A percentile compares a stretch with the other conserved stretches of the same genome.
These are phyloP conservation scores for Syzygium malaccense DNA, from an alignment of 441 rosid genomes.

Conservation along the genomic window DNA sequence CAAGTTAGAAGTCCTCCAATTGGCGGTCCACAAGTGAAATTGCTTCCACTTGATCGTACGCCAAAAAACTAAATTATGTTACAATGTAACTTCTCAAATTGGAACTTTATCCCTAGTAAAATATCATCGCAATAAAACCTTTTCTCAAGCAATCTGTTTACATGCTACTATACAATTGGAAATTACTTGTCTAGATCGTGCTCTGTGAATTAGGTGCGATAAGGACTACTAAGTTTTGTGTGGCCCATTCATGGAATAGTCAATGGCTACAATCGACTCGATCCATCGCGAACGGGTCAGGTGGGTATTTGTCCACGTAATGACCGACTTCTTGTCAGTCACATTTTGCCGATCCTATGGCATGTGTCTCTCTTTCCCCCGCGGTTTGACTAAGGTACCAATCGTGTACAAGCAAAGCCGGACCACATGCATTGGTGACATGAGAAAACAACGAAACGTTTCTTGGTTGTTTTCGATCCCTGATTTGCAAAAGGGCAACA, in stretches of 20 bases:
- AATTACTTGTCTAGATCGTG: not conserved
- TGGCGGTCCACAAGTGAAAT: not conserved
- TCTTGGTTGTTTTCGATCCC: not conserved
- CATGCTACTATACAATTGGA: not conserved
- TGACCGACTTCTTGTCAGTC: not conserved
- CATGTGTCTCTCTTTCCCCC: not conserved
- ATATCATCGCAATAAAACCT: not conserved
- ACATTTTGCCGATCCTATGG: not conserved
- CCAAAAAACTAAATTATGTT: not conserved
- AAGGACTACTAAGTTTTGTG: not conserved
- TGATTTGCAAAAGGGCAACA: not conserved
- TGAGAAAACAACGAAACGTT: not conserved
- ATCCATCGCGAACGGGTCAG: not conserved
- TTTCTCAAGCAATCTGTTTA: not conserved
- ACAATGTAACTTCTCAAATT: not conserved
- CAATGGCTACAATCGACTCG: rapidly evolving
- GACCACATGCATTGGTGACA: not conserved
- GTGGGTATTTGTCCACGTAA: not conserved
- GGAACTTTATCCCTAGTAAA: not conserved
- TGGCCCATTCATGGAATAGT: rapidly evolving
- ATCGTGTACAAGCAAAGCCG: not conserved
- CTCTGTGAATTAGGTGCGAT: not conserved
- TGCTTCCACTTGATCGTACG: not conserved
- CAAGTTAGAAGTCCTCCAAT: not conserved
- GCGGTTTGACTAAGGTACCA: not conserved